phyloP scores from a whole-genome alignment of 2,329 filamentous ascomycete genomes.

The Aspergillus fumigatiaffinis region DNA sequence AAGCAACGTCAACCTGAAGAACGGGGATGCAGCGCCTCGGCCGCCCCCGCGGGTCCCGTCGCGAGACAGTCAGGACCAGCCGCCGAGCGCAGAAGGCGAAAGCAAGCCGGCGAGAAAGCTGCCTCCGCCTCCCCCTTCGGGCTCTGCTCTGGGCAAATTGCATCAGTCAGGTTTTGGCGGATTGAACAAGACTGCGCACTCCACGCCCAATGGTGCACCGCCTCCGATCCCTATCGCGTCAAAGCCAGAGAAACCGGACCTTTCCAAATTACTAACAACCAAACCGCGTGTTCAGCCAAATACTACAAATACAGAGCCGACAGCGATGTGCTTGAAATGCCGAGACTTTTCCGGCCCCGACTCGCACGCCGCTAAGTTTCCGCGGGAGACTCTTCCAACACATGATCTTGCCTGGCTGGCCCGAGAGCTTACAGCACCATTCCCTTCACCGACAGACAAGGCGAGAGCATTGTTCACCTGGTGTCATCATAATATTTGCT shows the following conservation, averaged over 20 bases:
- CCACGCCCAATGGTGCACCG: slow-evolving; percentile 22
- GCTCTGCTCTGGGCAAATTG: slow-evolving; percentile 32
- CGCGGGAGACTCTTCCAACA: slow-evolving; percentile 67
- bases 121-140: slow-evolving; percentile 32
- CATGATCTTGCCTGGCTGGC: slow-evolving; percentile 69
- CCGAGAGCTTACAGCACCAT: slow-evolving; percentile 70
- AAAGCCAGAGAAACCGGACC: slow-evolving; percentile 57
- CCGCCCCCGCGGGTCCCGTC: slow-evolving; percentile 25
- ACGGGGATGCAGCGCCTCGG: slow-evolving; percentile 5
- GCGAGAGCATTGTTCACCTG: slow-evolving; percentile 90
- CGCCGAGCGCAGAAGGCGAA: slow-evolving; percentile 14
- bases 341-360: slow-evolving; percentile 85
- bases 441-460: slow-evolving; percentile 81
- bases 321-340: slow-evolving; percentile 66
- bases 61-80: slow-evolving; percentile 11
- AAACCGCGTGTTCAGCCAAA: slow-evolving; percentile 41
- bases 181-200: slow-evolving; percentile 36
- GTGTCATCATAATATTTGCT: slow-evolving; percentile 89
- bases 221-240: slow-evolving; percentile 54
- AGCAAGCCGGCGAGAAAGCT: slow-evolving; percentile 26
- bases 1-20: slow-evolving; percentile 11
- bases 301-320: slow-evolving; percentile 13
- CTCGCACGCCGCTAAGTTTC: slow-evolving; percentile 70
- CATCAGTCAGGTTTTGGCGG: slow-evolving; percentile 46
- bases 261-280: slow-evolving; percentile 52